Conservation (phyloP, 345 rosid genomes). For the Salix brachista region DNA sequence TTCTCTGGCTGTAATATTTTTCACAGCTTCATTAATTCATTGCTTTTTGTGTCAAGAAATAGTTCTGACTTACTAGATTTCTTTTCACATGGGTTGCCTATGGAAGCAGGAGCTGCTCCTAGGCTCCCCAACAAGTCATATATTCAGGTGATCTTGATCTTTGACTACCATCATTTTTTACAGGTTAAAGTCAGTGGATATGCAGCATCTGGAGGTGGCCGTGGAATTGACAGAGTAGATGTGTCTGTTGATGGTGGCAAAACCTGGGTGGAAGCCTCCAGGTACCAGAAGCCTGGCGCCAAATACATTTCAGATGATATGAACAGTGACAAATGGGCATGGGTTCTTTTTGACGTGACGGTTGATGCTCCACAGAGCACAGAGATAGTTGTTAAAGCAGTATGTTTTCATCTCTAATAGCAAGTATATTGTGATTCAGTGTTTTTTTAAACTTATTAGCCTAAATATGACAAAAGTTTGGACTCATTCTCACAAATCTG, state of each 20-base stretch:
- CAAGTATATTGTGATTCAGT: background rate
- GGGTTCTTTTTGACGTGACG: slow-evolving; percentile 81
- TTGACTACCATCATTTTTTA: slow-evolving; percentile 1
- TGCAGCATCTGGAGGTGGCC: slow-evolving; percentile 95
- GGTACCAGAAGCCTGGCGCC: slow-evolving; percentile 58
- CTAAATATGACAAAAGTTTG: background rate
- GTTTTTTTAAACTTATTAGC: background rate
- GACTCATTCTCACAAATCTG: background rate
- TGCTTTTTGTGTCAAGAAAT: background rate
- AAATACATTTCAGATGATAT: slow-evolving; percentile 56
- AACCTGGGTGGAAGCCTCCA: slow-evolving; percentile 83
- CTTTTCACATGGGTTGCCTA: background rate
- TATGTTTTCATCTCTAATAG: slow-evolving; percentile 22
- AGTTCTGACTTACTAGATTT: background rate
- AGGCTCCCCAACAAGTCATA: background rate
- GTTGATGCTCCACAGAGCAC: slow-evolving; percentile 50
- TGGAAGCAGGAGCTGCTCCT: background rate
- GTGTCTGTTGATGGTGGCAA: slow-evolving; percentile 86
- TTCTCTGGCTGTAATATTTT: background rate
- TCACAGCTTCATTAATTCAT: background rate
- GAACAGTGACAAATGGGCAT: slow-evolving; percentile 87
- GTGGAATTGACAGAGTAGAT: slow-evolving; percentile 94
- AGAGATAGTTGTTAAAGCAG: slow-evolving; percentile 88
- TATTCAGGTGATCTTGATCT: background rate
- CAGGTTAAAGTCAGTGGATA: slow-evolving; percentile 81